Evolutionary conservation across 1,284 basidiomycete species (phyloP), one percentile per base, ranked within the genome.

Genomic region (Ceratobasidium sp.): DNA sequence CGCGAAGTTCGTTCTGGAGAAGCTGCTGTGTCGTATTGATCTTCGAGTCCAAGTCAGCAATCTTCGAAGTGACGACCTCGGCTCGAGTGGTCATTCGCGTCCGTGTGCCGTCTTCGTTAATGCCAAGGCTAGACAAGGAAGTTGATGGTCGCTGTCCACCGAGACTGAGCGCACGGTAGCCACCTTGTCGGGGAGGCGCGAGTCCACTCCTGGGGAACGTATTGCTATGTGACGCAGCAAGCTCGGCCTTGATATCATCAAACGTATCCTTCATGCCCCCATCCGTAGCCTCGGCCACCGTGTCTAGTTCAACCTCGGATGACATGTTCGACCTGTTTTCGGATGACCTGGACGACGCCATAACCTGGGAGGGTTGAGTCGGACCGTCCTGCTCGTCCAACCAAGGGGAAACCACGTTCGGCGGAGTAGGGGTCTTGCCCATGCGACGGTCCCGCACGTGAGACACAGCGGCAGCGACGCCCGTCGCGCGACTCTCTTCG

Each of bases 181-280:
- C 45, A 24, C 24, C 50, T 57, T 57, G 54, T 33, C 54, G 41
- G 29, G 67, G 67, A n/a, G 67, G 67, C 48, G 67, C 67, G 17
- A 71, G 56, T 33, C 72, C 66, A 56, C 19, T 24, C 33, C 62
- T 17, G 56, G 74, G 45, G 72, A 64, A 44, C n/a, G 67, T 73
- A 11, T 41, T 41, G 63, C 59, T 71, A 11, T 81, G 77, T 0
- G 81, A 81, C 7, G 81, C 85, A 0, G 91, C 92, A 54, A 96
- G 85, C 79, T 94, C 91, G 1, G 92, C 91, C 82, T 95, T 96
- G 78, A 97, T 93, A 78, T 91, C 88, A 78, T 94, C 91, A 80
- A 96, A 96, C 0, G 93, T 93, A 22, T 91, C 90, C 80, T 93
- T 93, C 80, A 84, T 79, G 8, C 82, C 80, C 41, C 82, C 80